phyloP scores from a whole-genome alignment of 78 protist genomes.

The Thecamonas trahens region DNA sequence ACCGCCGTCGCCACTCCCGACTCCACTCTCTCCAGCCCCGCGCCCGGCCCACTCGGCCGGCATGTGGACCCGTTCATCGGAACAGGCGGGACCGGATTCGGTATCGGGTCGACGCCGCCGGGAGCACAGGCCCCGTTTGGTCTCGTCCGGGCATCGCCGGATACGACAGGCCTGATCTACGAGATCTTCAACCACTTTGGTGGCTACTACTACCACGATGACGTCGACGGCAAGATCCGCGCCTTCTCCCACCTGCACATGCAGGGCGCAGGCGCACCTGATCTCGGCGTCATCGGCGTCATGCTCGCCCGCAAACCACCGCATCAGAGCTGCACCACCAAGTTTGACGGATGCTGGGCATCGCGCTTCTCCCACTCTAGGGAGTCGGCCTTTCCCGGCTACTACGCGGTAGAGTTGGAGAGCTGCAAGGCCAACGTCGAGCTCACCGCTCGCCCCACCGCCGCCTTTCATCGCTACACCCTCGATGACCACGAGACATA shows the following conservation, averaged over 20 bases:
- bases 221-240: too few species aligned
- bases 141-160: slow-evolving; percentile 3
- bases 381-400: slow-evolving; percentile 1
- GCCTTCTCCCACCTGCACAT: slow-evolving; percentile 13
- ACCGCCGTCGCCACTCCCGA: too few species aligned
- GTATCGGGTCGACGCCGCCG: neutral
- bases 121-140: slow-evolving; percentile 5
- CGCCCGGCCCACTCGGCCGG: too few species aligned
- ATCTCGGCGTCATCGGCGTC: slow-evolving; percentile 6
- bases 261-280: slow-evolving; percentile 16
- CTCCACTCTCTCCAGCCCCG: too few species aligned
- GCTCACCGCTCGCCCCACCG: neutral
- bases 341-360: neutral
- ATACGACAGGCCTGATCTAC: neutral
- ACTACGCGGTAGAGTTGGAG: slow-evolving; percentile 7
- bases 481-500: neutral
- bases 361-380: slow-evolving; percentile 1
- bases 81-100: slow-evolving; percentile 7
- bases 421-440: neutral
- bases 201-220: slow-evolving; percentile 8
- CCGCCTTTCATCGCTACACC: neutral
- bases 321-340: neutral
- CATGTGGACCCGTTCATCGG: slow-evolving; percentile 10
- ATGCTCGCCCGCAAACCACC: neutral
- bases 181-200: neutral